These are phyloP conservation scores for Thuidium tamariscinum DNA, from an alignment of 225 moss, liverwort and hornwort genomes.

Conservation along the genomic window DNA sequence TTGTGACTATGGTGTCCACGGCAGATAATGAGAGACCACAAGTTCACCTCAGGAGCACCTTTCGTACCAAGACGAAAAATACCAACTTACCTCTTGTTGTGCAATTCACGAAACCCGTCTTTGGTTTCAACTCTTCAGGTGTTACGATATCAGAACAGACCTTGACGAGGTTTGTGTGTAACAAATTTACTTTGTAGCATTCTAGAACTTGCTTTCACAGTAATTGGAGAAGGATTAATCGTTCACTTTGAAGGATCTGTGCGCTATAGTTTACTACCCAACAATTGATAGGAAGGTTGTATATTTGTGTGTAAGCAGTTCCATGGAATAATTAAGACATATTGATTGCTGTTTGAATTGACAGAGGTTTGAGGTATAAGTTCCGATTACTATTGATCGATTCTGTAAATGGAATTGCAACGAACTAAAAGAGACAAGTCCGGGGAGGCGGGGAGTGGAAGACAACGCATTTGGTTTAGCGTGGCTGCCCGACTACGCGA, in stretches of 20 bases:
- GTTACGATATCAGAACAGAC: constrained; percentile 54
- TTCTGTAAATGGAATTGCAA: no score
- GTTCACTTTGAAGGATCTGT: background rate
- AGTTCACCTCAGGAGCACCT: constrained; percentile 57
- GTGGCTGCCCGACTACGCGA: no score
- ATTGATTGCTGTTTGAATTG: no score
- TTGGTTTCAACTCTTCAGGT: constrained; percentile 49
- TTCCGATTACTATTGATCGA: no score
- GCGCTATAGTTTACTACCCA: background rate
- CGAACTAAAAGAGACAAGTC: no score
- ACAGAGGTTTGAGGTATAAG: no score
- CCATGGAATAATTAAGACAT: background rate
- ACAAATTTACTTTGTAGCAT: background rate
- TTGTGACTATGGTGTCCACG: background rate
- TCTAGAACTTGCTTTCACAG: background rate
- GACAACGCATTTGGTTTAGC: no score
- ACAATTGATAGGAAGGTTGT: background rate
- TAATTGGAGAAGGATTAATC: background rate
- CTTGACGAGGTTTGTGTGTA: constrained; percentile 21
- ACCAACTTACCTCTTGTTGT: constrained; percentile 40
- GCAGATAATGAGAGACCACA: constrained; percentile 59
- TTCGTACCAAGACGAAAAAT: constrained; percentile 57
- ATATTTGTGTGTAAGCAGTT: background rate
- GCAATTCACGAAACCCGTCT: constrained; percentile 69
- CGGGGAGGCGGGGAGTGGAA: no score